Evolutionary conservation across 2,329 filamentous ascomycete genomes (phyloP).

Genomic region (Fusarium sp.): DNA sequence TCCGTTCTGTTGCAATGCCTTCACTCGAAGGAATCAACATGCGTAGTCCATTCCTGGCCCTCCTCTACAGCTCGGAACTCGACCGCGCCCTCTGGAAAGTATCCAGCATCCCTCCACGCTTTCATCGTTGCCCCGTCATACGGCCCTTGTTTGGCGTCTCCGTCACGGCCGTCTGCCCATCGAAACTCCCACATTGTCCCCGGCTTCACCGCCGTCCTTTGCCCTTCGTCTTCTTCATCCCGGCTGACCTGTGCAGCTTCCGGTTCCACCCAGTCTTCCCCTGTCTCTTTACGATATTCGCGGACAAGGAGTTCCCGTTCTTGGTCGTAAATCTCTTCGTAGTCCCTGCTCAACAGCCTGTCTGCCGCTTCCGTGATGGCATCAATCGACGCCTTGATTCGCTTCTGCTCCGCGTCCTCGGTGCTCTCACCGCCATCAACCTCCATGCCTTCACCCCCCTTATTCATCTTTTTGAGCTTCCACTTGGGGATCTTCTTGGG

Average conservation of each 20-base stretch:
- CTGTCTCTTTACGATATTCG: slow-evolving; percentile 85
- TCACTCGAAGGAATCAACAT: slow-evolving; percentile 63
- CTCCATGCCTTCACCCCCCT: slow-evolving; percentile 72
- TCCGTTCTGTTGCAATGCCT: slow-evolving; percentile 17
- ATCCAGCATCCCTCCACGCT: slow-evolving; percentile 90
- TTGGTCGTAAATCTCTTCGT: slow-evolving; percentile 90
- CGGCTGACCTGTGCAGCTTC: slow-evolving; percentile 48
- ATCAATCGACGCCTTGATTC: slow-evolving; percentile 79
- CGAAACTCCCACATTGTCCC: slow-evolving; percentile 80
- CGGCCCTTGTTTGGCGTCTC: slow-evolving; percentile 81
- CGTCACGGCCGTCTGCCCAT: slow-evolving; percentile 90
- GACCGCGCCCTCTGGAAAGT: slow-evolving; percentile 81
- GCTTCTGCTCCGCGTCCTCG: slow-evolving; percentile 75
- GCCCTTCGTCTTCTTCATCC: slow-evolving; percentile 28
- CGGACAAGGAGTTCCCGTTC: slow-evolving; percentile 86
- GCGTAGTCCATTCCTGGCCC: slow-evolving; percentile 63
- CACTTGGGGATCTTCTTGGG: slow-evolving; percentile 70
- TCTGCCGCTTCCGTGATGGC: slow-evolving; percentile 90
- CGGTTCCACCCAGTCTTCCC: slow-evolving; percentile 81
- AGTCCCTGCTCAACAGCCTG: slow-evolving; percentile 82
- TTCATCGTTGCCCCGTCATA: slow-evolving; percentile 88
- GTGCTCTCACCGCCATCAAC: slow-evolving; percentile 62
- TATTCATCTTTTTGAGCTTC: slow-evolving; percentile 76
- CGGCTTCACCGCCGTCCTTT: slow-evolving; percentile 30
- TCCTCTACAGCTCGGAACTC: slow-evolving; percentile 75